A percentile compares a stretch with the other conserved stretches of the same genome.
Conservation (phyloP, 2,329 filamentous ascomycete species). For the Fusarium sp. region DNA sequence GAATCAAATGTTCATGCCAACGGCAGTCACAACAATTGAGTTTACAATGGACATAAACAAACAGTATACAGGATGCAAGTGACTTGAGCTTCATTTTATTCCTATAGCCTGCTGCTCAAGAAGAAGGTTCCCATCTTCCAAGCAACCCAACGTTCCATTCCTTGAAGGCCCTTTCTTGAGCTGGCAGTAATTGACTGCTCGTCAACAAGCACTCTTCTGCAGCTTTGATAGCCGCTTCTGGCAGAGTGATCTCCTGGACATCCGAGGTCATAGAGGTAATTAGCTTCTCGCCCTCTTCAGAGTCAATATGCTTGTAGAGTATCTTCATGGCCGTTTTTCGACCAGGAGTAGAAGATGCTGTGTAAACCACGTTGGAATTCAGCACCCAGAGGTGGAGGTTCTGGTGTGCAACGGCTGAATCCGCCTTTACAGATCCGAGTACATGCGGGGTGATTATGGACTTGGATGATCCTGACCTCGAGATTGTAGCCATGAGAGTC, state of each 20-base stretch:
- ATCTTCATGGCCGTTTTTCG: slow-evolving; percentile 63
- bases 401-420: slow-evolving; percentile 12
- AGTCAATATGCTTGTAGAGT: slow-evolving; percentile 61
- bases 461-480: slow-evolving; percentile 69
- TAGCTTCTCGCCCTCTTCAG: slow-evolving; percentile 60
- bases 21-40: background rate
- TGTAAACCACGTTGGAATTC: slow-evolving; percentile 66
- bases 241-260: slow-evolving; percentile 70
- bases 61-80: background rate
- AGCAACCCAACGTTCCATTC: slow-evolving; percentile 77
- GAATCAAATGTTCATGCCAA: background rate
- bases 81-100: background rate
- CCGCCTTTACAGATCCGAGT: slow-evolving; percentile 17
- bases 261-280: slow-evolving; percentile 65
- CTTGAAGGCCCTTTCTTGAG: slow-evolving; percentile 67
- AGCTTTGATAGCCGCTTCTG: slow-evolving; percentile 61
- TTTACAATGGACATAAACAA: background rate
- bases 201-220: slow-evolving; percentile 59
- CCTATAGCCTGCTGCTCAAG: background rate
- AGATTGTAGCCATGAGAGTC: slow-evolving; percentile 64
- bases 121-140: slow-evolving; percentile 53
- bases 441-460: slow-evolving; percentile 61
- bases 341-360: slow-evolving; percentile 54
- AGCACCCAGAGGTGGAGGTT: slow-evolving; percentile 67
- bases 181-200: slow-evolving; percentile 67